Evolutionary conservation across 192 early-diverging fungal genomes (phyloP).

Genomic region (Rhizoclosmatium sp.): DNA sequence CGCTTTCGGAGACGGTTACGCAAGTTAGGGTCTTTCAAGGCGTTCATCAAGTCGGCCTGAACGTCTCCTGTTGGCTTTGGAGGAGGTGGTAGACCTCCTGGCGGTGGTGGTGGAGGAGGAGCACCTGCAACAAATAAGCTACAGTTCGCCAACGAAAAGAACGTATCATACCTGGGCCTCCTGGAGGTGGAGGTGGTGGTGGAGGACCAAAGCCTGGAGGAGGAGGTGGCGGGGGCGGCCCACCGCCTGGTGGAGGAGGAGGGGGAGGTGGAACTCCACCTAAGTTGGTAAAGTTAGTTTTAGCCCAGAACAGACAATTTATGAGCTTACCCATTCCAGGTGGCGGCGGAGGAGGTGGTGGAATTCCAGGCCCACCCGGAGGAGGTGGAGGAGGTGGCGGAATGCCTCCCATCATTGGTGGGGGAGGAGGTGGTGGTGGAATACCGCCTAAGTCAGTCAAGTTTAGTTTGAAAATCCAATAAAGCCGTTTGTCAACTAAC

Average conservation of each 20-base stretch:
- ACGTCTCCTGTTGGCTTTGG: conserved; percentile 18
- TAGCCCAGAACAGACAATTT: conserved; percentile 20
- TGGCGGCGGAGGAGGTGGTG: conserved; percentile 32
- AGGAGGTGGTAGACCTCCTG: conserved; percentile 38
- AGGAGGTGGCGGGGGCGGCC: conserved; percentile 49
- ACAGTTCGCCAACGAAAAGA: background rate
- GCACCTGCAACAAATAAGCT: background rate
- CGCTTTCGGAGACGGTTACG: conserved; percentile 49
- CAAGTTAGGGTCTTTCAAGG: conserved; percentile 46
- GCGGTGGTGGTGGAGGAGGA: conserved; percentile 46
- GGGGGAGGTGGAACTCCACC: conserved; percentile 10
- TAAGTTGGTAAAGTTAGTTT: background rate
- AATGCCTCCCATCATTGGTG: conserved; percentile 15
- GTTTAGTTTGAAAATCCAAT: background rate
- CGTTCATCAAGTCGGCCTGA: conserved; percentile 39
- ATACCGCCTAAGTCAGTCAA: background rate
- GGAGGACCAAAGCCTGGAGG: conserved; percentile 53
- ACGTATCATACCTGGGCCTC: background rate
- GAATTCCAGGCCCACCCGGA: conserved; percentile 14
- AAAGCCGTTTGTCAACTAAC: conserved; percentile 5
- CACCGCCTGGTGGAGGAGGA: conserved; percentile 32
- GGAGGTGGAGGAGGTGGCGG: conserved; percentile 43
- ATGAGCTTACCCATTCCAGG: conserved; percentile 19
- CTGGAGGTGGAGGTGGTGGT: conserved; percentile 41
- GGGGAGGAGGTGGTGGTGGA: conserved; percentile 44